Percentiles rank a stretch among this genome's conserved stretches.
Evolutionary conservation across 768 basidiomycete species (phyloP).

Genomic region (Mycena haematopus): DNA sequence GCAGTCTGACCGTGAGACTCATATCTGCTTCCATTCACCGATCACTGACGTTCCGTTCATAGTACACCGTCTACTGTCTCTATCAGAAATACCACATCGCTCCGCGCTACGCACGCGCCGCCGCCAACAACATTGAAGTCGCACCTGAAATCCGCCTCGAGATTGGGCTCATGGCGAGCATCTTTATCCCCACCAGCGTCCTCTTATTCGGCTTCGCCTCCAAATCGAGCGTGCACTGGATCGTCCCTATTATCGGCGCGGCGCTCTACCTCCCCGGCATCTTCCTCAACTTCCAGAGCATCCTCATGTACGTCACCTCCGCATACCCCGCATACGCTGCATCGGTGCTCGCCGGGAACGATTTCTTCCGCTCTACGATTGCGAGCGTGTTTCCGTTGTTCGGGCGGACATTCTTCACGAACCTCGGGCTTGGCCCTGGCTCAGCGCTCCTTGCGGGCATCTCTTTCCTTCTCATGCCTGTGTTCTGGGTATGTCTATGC

Average conservation of each 20-base stretch:
- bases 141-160: conserved; percentile 41
- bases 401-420: conserved; percentile 32
- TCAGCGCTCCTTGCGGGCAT: conserved; percentile 36
- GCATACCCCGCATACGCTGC: conserved; percentile 39
- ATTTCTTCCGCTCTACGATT: conserved; percentile 39
- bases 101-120: conserved; percentile 22
- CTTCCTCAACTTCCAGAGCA: conserved; percentile 37
- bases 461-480: conserved; percentile 33
- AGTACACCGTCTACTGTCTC: conserved; percentile 32
- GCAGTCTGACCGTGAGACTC: conserved; percentile 20
- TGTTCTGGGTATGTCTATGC: conserved; percentile 29
- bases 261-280: conserved; percentile 33
- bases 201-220: conserved; percentile 19
- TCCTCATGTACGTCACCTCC: conserved; percentile 38
- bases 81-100: conserved; percentile 31
- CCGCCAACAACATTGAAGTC: conserved; percentile 19
- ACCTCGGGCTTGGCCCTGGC: conserved; percentile 35
- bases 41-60: neutral
- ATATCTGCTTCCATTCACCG: neutral
- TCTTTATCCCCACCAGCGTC: conserved; percentile 17
- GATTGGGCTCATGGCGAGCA: conserved; percentile 34
- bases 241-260: conserved; percentile 22
- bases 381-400: conserved; percentile 34
- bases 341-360: conserved; percentile 39
- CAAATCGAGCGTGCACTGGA: conserved; percentile 11